These are phyloP conservation scores for Colletotrichum sp. DNA, from an alignment of 2,329 filamentous ascomycete genomes.

Conservation along the genomic window DNA sequence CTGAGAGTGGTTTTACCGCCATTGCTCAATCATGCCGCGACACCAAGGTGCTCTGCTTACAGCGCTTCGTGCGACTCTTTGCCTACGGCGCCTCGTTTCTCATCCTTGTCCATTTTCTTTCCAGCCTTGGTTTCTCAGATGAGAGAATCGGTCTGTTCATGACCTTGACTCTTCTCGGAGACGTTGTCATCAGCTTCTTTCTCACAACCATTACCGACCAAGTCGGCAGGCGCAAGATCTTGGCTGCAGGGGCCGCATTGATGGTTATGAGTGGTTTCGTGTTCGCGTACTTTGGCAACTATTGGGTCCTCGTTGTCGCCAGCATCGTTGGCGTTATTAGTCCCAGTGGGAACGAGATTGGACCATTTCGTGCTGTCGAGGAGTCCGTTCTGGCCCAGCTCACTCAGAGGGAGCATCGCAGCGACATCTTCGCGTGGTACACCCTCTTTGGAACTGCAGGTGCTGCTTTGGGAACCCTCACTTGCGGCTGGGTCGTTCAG, in stretches of 20 bases:
- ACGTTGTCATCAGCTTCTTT: slow-evolving; percentile 62
- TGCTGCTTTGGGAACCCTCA: slow-evolving; percentile 62
- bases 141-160: slow-evolving; percentile 66
- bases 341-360: slow-evolving; percentile 66
- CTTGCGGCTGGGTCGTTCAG: slow-evolving; percentile 64
- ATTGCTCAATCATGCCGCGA: slow-evolving; percentile 48
- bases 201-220: slow-evolving; percentile 64
- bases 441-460: slow-evolving; percentile 63
- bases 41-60: slow-evolving; percentile 61
- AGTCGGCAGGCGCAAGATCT: slow-evolving; percentile 57
- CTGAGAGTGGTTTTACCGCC: slow-evolving; percentile 51
- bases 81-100: slow-evolving; percentile 66
- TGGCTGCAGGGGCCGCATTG: slow-evolving; percentile 57
- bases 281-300: slow-evolving; percentile 58
- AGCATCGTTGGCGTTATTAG: slow-evolving; percentile 68
- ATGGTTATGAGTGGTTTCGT: slow-evolving; percentile 61
- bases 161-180: slow-evolving; percentile 66
- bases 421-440: slow-evolving; percentile 69
- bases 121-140: slow-evolving; percentile 53
- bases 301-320: slow-evolving; percentile 62
- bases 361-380: slow-evolving; percentile 66
- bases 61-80: slow-evolving; percentile 66
- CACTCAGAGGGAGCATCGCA: slow-evolving; percentile 46
- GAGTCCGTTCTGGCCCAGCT: slow-evolving; percentile 65
- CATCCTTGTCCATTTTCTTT: slow-evolving; percentile 62